phyloP scores from a whole-genome alignment of 345 rosid species.

The Geranium brycei region DNA sequence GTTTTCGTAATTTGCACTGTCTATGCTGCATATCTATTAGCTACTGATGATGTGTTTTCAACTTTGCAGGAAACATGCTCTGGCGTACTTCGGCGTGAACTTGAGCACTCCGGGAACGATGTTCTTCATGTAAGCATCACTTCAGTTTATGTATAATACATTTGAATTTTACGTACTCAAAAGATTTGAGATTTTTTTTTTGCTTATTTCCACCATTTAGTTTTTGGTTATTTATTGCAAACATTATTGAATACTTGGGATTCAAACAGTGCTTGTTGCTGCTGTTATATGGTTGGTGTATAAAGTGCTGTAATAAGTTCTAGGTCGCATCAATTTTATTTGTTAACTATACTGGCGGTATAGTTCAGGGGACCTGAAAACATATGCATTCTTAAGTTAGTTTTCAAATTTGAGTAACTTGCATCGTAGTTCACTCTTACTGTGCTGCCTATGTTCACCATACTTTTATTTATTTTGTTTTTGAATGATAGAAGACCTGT shows the following conservation, averaged over 20 bases:
- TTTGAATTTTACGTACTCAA: background rate
- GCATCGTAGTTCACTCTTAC: background rate
- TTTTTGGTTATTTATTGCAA: no score
- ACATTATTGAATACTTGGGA: background rate
- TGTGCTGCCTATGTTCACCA: background rate
- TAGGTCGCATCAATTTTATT: background rate
- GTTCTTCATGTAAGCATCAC: constrained; percentile 32
- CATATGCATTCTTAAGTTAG: background rate
- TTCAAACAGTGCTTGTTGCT: background rate
- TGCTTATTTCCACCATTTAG: background rate
- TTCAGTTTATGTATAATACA: background rate
- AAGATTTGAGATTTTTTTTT: background rate
- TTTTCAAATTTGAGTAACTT: background rate
- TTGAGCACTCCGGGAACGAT: constrained; percentile 62
- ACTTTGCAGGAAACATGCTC: constrained; percentile 69
- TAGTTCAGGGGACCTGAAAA: background rate
- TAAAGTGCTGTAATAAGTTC: background rate
- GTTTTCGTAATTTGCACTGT: background rate
- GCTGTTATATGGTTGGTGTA: background rate
- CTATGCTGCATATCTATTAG: background rate
- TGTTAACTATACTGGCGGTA: background rate
- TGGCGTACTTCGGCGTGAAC: constrained; percentile 62
- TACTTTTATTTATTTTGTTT: background rate
- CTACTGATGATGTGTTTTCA: background rate
- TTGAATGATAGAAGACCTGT: background rate